A percentile compares a stretch with the other conserved stretches of the same genome.
Conservation (phyloP, 805 yeast species). For the Starmera caribaea region DNA sequence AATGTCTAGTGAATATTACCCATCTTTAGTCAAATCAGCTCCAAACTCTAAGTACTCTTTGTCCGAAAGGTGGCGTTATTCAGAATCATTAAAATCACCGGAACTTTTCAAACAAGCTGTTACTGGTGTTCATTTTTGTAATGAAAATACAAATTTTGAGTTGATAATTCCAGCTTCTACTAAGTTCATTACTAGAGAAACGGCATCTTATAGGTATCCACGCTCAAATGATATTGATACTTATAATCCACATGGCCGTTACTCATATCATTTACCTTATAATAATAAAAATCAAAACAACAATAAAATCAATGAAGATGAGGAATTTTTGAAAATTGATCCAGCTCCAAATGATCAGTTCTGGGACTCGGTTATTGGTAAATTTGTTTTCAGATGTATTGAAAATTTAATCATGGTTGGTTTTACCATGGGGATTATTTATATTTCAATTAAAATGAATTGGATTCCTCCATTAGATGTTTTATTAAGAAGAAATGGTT, state of each 20-base stretch:
- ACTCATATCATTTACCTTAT: background rate
- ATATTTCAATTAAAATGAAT: constrained; percentile 19
- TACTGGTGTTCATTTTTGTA: constrained; percentile 37
- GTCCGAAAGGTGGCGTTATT: constrained; percentile 33
- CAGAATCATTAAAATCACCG: constrained; percentile 26
- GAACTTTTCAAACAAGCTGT: constrained; percentile 32
- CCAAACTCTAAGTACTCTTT: constrained; percentile 54
- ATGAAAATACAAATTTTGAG: constrained; percentile 7
- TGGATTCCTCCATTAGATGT: constrained; percentile 23
- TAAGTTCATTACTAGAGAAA: constrained; percentile 5
- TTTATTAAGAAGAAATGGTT: constrained; percentile 23
- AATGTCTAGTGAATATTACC: constrained; percentile 66
- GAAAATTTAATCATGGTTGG: constrained; percentile 32
- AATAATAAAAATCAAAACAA: constrained; percentile 10
- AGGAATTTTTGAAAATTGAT: constrained; percentile 15
- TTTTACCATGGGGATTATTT: constrained; percentile 17
- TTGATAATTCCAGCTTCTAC: constrained; percentile 14
- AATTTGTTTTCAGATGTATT: constrained; percentile 22
- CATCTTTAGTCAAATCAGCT: constrained; percentile 73
- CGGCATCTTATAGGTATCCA: constrained; percentile 6
- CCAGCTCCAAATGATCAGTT: constrained; percentile 13
- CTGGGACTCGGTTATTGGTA: constrained; percentile 17
- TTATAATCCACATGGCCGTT: constrained; percentile 5
- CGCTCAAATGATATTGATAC: constrained; percentile 7
- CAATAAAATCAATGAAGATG: constrained; percentile 10